Base-by-base conservation (phyloP, 2,329 filamentous ascomycete species). In the Botrytis paeoniae region DNA sequence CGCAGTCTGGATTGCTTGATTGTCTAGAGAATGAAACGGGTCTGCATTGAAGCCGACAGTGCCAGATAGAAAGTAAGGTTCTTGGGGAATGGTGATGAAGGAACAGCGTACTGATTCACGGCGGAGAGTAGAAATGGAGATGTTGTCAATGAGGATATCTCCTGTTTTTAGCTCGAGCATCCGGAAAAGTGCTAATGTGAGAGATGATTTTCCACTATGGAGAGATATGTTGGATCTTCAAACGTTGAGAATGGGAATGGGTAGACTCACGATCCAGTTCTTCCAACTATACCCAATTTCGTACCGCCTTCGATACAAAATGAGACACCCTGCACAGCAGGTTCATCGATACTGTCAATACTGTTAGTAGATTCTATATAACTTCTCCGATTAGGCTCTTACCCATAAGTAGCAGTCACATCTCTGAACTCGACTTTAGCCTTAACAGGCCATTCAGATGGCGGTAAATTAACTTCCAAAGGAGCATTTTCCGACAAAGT, bases 161-260 rank as follows among this genome's bases (percentile, higher is more conserved):
- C 84, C 84, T 75, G 89, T 86, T 78, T 96, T 93, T 0, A 95
- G 93, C 81, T 98, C 95, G 4, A 98, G 85, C 1, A 94, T 93
- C 69, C 85, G 83, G 41, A 89, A 83, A 4, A 89, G 79, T 0
- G 84, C 80, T 5, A 85, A 80, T 0, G 87, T 79, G 0, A 88
- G 79, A 1, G 69, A 88, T 82, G 14, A 88, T 71, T 85, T 85
- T 0, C 84, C 83, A 37, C 83, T 84, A 41, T 32, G 37, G 32
- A 9, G 14, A 32, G 9, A 22, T 37, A 10, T 16, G 16, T 71
- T 54, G 69, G 59, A 18, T 54, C 10, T 12, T 59, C 57, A 12
- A 12, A 32, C n/a, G 8, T 41, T 7, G 25, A 45, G 14, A 7
- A 35, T 1, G 68, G 54, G 4, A 37, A 35, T 4, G 32, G 29